Percentiles rank a stretch among this genome's conserved stretches.
These are phyloP conservation scores for Penicillium roqueforti DNA, from an alignment of 495 filamentous ascomycete genomes.

Conservation along the genomic window DNA sequence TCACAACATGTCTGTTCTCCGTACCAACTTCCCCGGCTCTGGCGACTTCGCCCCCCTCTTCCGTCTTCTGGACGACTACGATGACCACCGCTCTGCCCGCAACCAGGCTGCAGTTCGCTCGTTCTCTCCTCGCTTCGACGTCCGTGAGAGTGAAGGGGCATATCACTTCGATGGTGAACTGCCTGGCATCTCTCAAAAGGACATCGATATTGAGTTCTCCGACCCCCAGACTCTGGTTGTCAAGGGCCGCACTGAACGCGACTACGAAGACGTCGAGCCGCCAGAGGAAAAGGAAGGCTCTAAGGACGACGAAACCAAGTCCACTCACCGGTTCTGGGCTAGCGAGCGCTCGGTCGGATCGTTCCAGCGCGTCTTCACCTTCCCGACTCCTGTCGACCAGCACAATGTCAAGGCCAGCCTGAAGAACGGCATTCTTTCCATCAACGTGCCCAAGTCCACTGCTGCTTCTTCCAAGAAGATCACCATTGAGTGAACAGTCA, in stretches of 20 bases:
- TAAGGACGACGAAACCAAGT: conserved; percentile 24
- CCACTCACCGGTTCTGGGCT: conserved; percentile 67
- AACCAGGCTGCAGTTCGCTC: conserved; percentile 28
- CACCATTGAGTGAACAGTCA: conserved; percentile 50
- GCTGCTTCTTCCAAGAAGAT: conserved; percentile 52
- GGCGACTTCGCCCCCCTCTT: conserved; percentile 44
- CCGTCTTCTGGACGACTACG: conserved; percentile 46
- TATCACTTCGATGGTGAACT: conserved; percentile 91
- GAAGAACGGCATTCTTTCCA: conserved; percentile 72
- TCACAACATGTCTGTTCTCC: conserved; percentile 40
- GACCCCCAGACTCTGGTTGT: conserved; percentile 76
- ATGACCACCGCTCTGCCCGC: conserved; percentile 34
- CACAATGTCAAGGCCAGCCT: conserved; percentile 72
- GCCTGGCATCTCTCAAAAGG: conserved; percentile 73
- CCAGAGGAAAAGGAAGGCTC: conserved; percentile 44
- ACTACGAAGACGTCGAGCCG: conserved; percentile 45
- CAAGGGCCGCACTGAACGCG: conserved; percentile 56
- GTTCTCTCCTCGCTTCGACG: conserved; percentile 78
- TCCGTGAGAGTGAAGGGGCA: conserved; percentile 61
- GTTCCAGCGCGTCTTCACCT: conserved; percentile 79
- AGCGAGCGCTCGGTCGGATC: conserved; percentile 77
- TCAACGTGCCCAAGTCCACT: conserved; percentile 78
- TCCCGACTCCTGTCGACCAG: conserved; percentile 72
- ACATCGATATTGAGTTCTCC: conserved; percentile 81
- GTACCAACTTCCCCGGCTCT: conserved; percentile 25